Base-by-base conservation (phyloP, 306 rosid genomes). In the Casuarina glauca region DNA sequence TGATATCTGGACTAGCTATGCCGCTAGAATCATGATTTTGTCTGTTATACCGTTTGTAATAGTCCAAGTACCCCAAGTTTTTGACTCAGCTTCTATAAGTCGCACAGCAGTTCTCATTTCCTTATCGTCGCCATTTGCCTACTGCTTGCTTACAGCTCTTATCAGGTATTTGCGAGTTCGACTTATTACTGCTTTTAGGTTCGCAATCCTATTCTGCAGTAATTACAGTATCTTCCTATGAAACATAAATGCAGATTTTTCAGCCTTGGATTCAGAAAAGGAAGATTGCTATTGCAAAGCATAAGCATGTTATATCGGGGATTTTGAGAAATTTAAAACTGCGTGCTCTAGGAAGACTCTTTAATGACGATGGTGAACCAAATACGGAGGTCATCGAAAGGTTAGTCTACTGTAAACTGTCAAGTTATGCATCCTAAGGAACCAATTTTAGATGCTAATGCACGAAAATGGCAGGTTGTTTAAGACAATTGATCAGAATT, bases 1-100 rank as follows among this genome's bases (percentile, higher is more conserved):
- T 60, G 99, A 96, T 86, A 90, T 91, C 57, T 93, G 97, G 99
- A 93, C 99, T 70, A 86, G 90, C 76, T 96, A 96, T 84, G 89
- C 98, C 63, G 99, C 98, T 61, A 86, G 78, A 76, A 93, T 96
- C 76, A 93, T 96, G 99, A 82, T 80, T 80, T 3, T 90, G 76
- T 96, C 98, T 55, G 82, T 90, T 74, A 11, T 91, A 74, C 99
- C 99, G 41, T 93, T 96, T 74, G 0, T 96, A 82, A 79, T 96
- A 70, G 99, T 96, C 80, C 99, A 96, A 76, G 63, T 96, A 17
- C 99, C 96, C n/a, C 98, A 96, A 87, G 3, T 88, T 50, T 91
- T 93, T 76, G 49, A 81, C 79, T 89, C 97, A 50, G 76, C 88
- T 70, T 86, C 94, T 2, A 96, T 86, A 66, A 93, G 96, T 79